Evolutionary conservation across 305 asterid species (phyloP).

Genomic region (Fraxinus velutina): DNA sequence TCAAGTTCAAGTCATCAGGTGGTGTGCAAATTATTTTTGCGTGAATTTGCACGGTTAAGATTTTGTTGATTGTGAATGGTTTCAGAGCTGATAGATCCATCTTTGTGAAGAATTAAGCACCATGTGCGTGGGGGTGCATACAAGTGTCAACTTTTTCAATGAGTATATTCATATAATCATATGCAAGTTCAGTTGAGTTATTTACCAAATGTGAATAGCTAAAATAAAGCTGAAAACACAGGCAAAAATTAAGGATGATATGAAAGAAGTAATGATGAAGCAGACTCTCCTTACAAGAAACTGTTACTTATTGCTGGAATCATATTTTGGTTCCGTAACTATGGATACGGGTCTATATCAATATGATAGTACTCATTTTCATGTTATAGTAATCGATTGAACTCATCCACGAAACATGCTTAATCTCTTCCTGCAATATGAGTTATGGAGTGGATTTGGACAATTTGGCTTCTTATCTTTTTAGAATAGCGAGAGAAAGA

Average conservation of each 20-base stretch:
- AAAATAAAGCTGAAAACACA: background rate
- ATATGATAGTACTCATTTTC: background rate
- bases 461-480: too few species aligned
- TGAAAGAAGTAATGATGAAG: background rate
- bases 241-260: background rate
- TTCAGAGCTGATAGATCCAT: background rate
- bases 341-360: background rate
- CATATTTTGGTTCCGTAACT: background rate
- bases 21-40: background rate
- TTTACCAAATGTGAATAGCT: background rate
- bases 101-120: background rate
- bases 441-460: too few species aligned
- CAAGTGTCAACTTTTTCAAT: background rate
- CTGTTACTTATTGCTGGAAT: background rate
- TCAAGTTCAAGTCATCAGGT: constrained; percentile 97
- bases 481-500: too few species aligned
- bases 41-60: background rate
- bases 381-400: too few species aligned
- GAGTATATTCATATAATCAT: background rate
- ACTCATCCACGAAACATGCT: too few species aligned
- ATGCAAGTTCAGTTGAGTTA: background rate
- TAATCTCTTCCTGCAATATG: too few species aligned
- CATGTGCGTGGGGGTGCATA: background rate
- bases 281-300: background rate
- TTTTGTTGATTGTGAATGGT: background rate